Evolutionary conservation across 371 early-diverging fungal species (phyloP), one percentile per base, ranked within the genome.

Genomic region (Lichtheimia ornata): DNA sequence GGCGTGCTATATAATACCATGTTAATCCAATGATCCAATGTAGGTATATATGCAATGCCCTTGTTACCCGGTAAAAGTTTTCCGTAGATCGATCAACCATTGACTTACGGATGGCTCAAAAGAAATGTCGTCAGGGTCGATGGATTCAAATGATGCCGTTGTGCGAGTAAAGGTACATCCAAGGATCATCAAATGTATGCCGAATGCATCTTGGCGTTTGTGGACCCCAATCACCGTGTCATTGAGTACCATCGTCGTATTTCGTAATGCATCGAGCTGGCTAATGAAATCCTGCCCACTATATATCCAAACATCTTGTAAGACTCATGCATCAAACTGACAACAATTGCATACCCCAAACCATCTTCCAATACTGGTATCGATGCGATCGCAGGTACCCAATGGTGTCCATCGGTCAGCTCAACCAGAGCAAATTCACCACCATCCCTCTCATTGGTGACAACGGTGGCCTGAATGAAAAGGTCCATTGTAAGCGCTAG

Each of bases 381-480:
- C 15, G 52, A 15, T 4, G 22, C 7, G 2, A 52, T 22, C 1
- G 52, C 52, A 14, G 52, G 52, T 15, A 52, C 22, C 52, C 52
- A 52, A 15, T 52, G 27, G 24, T 52, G 4, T 5, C 52, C 52
- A 25, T 52, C 52, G 15, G 52, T 52, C 52, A 52, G 27, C 9
- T 52, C 52, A 25, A 27, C 5, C 4, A 52, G 15, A 5, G 52
- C 27, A 22, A 52, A 52, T 47, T n/a, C n/a, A 47, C n/a, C 20
- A 18, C n/a, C 15, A 47, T 47, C n/a, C 47, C 3, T 20, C 0
- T 18, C 18, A n/a, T 47, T 47, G 18, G n/a, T 20, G 11, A 47
- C n/a, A 18, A 47, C n/a, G 3, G 47, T 47, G 11, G n/a, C n/a
- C 47, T 47, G 9, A 35, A 11, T 35, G 28, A 28, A 4, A 2